Evolutionary conservation across 1,284 basidiomycete genomes (phyloP).

Genomic region (Cystobasidium pallidum): DNA sequence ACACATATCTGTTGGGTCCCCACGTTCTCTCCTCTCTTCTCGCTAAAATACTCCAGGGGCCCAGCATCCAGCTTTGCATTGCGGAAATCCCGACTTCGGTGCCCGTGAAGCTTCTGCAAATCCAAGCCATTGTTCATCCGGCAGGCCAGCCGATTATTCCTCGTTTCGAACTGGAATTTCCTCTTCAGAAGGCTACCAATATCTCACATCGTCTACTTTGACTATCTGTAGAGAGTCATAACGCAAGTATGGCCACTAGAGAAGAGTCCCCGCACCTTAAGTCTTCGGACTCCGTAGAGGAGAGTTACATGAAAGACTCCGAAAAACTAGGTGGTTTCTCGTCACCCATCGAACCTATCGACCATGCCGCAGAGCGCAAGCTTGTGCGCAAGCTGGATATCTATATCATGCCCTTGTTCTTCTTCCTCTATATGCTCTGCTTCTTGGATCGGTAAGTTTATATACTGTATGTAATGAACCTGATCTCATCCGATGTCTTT

Average conservation of each 20-base stretch:
- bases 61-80: background rate
- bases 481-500: background rate
- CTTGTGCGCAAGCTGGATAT: slow-evolving; percentile 50
- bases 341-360: background rate
- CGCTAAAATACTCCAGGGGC: background rate
- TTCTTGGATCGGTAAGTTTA: slow-evolving; percentile 41
- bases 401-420: slow-evolving; percentile 21
- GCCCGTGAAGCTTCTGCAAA: background rate
- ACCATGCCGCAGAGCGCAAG: slow-evolving; percentile 38
- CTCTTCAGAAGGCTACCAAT: background rate
- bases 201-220: background rate
- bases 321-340: slow-evolving; percentile 12
- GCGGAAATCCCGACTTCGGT: background rate
- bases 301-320: background rate
- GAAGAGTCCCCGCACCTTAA: background rate
- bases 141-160: background rate
- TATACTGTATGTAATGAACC: too few relatives aligned
- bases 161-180: too few relatives aligned
- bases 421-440: slow-evolving; percentile 40
- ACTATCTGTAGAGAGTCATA: background rate
- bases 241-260: slow-evolving; percentile 4
- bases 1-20: background rate
- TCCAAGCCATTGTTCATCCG: background rate
- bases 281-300: slow-evolving; percentile 1
- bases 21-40: background rate